A percentile compares a stretch with the other conserved stretches of the same genome.
Evolutionary conservation across 352 stramenopile genomes (phyloP).

Genomic region (Pythium dissimile): DNA sequence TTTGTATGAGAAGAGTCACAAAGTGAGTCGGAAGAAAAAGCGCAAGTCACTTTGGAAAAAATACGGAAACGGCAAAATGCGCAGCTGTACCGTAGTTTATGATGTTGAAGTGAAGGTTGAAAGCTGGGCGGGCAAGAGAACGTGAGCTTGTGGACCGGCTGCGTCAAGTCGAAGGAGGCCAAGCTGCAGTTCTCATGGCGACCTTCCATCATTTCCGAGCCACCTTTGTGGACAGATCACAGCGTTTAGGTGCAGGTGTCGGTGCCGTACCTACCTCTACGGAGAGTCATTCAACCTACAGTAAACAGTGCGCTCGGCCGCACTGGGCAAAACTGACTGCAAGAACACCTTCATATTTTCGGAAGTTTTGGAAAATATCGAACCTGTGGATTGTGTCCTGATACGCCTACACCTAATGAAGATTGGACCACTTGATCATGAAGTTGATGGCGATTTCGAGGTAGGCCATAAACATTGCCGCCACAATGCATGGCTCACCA

Average conservation of each 20-base stretch:
- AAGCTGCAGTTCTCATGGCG: conserved; percentile 9
- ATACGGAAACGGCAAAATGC: conserved; percentile 13
- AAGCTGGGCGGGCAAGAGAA: not conserved
- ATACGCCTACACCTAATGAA: conserved; percentile 16
- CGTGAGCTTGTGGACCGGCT: conserved; percentile 1
- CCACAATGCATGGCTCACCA: not conserved
- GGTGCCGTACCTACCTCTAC: not conserved
- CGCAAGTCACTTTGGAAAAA: conserved; percentile 16
- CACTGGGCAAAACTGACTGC: not conserved
- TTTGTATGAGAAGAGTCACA: conserved; percentile 7
- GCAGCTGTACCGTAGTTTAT: conserved; percentile 15
- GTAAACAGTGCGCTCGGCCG: too few species aligned
- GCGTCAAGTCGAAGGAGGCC: conserved; percentile 20
- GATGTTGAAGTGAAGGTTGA: conserved; percentile 25
- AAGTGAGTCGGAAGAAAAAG: conserved; percentile 11
- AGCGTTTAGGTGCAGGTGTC: not conserved
- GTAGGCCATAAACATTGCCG: not conserved
- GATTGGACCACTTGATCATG: not conserved
- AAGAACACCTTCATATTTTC: not conserved
- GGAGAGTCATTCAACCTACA: too few species aligned
- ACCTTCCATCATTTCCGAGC: conserved; percentile 14
- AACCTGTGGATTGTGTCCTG: conserved; percentile 8
- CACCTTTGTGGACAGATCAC: not conserved
- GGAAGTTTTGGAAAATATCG: conserved; percentile 1
- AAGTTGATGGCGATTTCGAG: not conserved